A percentile compares a stretch with the other conserved stretches of the same genome.
phyloP scores from a whole-genome alignment of 2,329 filamentous ascomycete genomes.

The Sporothrix globosa region DNA sequence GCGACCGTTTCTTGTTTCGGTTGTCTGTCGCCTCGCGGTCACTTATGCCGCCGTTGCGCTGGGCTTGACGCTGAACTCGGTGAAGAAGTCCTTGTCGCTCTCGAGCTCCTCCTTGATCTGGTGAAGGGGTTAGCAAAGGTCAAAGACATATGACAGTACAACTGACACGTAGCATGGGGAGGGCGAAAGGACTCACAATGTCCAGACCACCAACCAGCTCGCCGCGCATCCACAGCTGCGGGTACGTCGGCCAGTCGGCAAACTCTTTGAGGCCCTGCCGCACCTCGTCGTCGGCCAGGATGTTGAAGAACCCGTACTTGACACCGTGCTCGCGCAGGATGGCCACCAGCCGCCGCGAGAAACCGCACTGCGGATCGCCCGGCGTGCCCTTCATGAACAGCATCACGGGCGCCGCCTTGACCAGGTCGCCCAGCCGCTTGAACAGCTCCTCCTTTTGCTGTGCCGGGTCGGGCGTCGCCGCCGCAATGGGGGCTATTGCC shows the following conservation, averaged over 20 bases:
- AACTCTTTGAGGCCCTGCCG: slow-evolving; percentile 94
- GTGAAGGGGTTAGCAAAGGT: background rate
- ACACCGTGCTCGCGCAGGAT: slow-evolving; percentile 87
- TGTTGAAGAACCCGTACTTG: slow-evolving; percentile 99
- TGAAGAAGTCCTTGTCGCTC: slow-evolving; percentile 80
- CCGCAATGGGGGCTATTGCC: slow-evolving; percentile 38
- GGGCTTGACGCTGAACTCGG: slow-evolving; percentile 64
- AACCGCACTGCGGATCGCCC: slow-evolving; percentile 93
- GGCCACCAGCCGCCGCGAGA: slow-evolving; percentile 85
- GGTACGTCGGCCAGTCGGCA: slow-evolving; percentile 98
- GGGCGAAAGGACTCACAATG: slow-evolving; percentile 67
- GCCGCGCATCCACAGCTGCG: slow-evolving; percentile 88
- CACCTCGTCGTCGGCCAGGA: slow-evolving; percentile 95
- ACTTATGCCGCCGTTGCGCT: slow-evolving; percentile 23
- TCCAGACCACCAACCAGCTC: slow-evolving; percentile 92
- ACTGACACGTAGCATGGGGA: background rate
- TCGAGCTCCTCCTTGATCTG: slow-evolving; percentile 93
- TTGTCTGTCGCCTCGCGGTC: background rate
- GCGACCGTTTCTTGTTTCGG: background rate
- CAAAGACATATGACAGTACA: slow-evolving; percentile 22
- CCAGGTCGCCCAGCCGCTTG: slow-evolving; percentile 77
- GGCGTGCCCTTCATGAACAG: slow-evolving; percentile 99
- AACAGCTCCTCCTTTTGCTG: slow-evolving; percentile 82
- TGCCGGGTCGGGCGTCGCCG: slow-evolving; percentile 51
- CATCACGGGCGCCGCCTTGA: slow-evolving; percentile 97